phyloP scores from a whole-genome alignment of 257 asterid genomes.

The Gentiana straminea region DNA sequence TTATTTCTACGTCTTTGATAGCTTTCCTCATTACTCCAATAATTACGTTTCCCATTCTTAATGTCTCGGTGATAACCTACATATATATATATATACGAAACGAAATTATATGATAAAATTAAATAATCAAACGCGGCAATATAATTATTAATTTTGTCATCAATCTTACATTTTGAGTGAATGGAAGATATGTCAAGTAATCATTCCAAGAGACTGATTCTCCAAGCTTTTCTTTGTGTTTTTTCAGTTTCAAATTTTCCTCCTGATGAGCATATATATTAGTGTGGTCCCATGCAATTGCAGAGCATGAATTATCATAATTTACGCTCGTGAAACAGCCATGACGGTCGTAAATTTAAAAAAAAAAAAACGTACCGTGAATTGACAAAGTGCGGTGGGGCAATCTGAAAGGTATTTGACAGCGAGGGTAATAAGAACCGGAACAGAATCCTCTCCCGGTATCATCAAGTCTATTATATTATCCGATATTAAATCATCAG shows the following conservation, averaged over 20 bases:
- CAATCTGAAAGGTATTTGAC: constrained; percentile 70
- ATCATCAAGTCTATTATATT: constrained; percentile 82
- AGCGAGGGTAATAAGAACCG: constrained; percentile 77
- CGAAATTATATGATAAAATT: too few relatives aligned
- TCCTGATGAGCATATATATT: constrained; percentile 36
- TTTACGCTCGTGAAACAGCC: neutral
- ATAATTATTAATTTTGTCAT: too few relatives aligned
- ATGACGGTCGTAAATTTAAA: too few relatives aligned
- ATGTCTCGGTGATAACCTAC: constrained; percentile 88
- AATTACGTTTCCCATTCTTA: constrained; percentile 80
- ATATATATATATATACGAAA: neutral
- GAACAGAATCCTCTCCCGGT: constrained; percentile 97
- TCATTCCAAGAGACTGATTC: constrained; percentile 58
- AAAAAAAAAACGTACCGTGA: constrained; percentile 28
- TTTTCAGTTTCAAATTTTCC: constrained; percentile 57
- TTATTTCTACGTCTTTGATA: constrained; percentile 73
- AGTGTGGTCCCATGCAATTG: too few relatives aligned
- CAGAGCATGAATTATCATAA: neutral
- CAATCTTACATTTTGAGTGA: constrained; percentile 55
- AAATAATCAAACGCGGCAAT: too few relatives aligned
- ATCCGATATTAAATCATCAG: constrained; percentile 68
- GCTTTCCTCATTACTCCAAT: constrained; percentile 87
- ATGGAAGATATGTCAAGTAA: constrained; percentile 46
- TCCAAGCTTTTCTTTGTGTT: constrained; percentile 43
- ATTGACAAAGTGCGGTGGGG: constrained; percentile 59